Conservation (phyloP, 2,329 filamentous ascomycete species). For the Fusarium proliferatum region DNA sequence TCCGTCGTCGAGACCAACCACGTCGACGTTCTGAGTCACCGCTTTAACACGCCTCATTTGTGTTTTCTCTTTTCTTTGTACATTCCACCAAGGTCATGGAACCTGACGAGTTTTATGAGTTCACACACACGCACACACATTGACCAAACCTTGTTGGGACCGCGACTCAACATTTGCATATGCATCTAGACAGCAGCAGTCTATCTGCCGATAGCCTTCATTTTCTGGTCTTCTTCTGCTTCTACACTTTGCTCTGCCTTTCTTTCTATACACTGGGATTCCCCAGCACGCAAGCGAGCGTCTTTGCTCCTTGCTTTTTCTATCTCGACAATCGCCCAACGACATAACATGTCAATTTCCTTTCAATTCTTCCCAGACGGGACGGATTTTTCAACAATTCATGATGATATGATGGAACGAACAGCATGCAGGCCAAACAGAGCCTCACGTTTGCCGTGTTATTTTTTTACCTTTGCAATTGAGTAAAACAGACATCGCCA, state of each 20-base stretch:
- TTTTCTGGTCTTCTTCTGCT: slow-evolving; percentile 11
- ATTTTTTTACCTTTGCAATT: slow-evolving; percentile 31
- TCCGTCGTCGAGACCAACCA: slow-evolving; percentile 58
- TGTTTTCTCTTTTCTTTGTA: slow-evolving; percentile 38
- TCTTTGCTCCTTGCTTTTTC: slow-evolving; percentile 12
- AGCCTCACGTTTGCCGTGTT: slow-evolving; percentile 40
- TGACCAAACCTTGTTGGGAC: slow-evolving; percentile 31
- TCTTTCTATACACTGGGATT: slow-evolving; percentile 30
- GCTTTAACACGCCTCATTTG: slow-evolving; percentile 48
- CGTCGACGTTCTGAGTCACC: slow-evolving; percentile 63
- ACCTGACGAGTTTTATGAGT: slow-evolving; percentile 43
- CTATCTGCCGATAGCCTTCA: slow-evolving; percentile 34
- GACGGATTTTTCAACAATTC: slow-evolving; percentile 39
- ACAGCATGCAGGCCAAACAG: slow-evolving; percentile 43
- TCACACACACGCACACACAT: slow-evolving; percentile 16
- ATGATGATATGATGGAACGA: slow-evolving; percentile 48
- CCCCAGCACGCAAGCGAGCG: slow-evolving; percentile 2
- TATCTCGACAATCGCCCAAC: slow-evolving; percentile 16
- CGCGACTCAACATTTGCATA: slow-evolving; percentile 37
- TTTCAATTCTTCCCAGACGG: slow-evolving; percentile 16
- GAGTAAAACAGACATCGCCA: slow-evolving; percentile 8
- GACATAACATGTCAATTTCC: slow-evolving; percentile 18
- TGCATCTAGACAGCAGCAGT: slow-evolving; percentile 44
- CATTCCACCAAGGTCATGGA: slow-evolving; percentile 35
- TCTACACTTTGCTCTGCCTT: slow-evolving; percentile 16